Evolutionary conservation across 805 yeast genomes (phyloP), one percentile per base, ranked within the genome.

Genomic region (Hanseniaspora pseudoguilliermondii): DNA sequence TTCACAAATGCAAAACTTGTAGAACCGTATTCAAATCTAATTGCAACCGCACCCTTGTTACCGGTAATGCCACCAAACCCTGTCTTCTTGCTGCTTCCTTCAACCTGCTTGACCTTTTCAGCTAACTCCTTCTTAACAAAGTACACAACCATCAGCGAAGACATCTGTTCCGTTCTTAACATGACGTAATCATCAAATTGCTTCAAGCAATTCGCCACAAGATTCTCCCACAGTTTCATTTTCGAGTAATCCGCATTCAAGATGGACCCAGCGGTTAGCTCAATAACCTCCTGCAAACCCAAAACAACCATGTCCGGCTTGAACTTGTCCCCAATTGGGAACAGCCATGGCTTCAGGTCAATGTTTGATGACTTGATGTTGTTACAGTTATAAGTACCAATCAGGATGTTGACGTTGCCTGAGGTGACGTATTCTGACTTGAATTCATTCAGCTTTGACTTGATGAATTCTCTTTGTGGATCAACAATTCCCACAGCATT

Each of bases 41-140:
- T 87, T 0, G 95, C 96, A 58, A 90, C 95, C 4, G 95, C 96
- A 47, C 98, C 98, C 68, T 91, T 91, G 67, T 93, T 91, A 18
- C 97, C 98, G 0, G 97, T 81, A 72, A 93, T 91, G 47, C 98
- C 98, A 40, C 97, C 96, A 55, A 93, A 73, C 0, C 97, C 98
- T 0, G 97, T 91, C 69, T 91, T 91, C 63, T 90, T 91, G 13
- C 86, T 78, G n/a, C 90, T 78, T n/a, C 97, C 97, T 61, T 89
- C 90, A 5, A 93, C 96, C 63, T 84, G 83, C 15, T 86, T 85
- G 4, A 93, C 81, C 54, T 74, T 65, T 21, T 70, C 66, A 29
- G 75, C 71, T 49, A 72, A 67, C 43, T 72, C 73, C 7, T 76
- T 68, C 58, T 77, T 79, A 5, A 81, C 87, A 66, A 83, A 84